Evolutionary conservation across 305 asterid species (phyloP).

Genomic region (Fraxinus velutina): DNA sequence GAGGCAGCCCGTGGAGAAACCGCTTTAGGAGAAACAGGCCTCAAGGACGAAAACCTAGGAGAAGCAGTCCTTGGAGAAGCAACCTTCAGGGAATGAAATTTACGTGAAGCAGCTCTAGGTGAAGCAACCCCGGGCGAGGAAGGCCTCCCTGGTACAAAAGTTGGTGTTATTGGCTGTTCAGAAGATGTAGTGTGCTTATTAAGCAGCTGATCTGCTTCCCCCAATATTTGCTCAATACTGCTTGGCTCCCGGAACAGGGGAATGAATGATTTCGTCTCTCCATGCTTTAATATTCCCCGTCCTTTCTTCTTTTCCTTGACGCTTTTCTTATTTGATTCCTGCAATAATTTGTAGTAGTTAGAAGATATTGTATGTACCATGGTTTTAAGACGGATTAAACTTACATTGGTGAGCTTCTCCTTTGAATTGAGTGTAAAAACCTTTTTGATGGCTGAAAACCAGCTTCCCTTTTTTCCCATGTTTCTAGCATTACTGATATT

Average conservation of each 20-base stretch:
- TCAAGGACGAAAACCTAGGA: slow-evolving; percentile 22
- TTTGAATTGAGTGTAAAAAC: slow-evolving; percentile 67
- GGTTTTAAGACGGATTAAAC: slow-evolving; percentile 21
- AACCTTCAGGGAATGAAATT: slow-evolving; percentile 26
- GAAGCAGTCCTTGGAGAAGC: slow-evolving; percentile 31
- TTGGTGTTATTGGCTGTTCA: slow-evolving; percentile 37
- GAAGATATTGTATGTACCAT: not conserved
- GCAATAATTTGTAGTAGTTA: not conserved
- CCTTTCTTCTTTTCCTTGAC: slow-evolving; percentile 69
- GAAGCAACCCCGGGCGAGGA: slow-evolving; percentile 33
- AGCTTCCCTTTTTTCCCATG: slow-evolving; percentile 96
- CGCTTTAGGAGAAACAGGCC: slow-evolving; percentile 24
- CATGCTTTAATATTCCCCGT: slow-evolving; percentile 52
- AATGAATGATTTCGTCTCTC: slow-evolving; percentile 60
- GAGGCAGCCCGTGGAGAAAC: slow-evolving; percentile 40
- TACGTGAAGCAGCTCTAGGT: slow-evolving; percentile 24
- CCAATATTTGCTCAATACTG: slow-evolving; percentile 85
- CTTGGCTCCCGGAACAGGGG: slow-evolving; percentile 82
- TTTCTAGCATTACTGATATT: slow-evolving; percentile 64
- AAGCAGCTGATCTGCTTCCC: slow-evolving; percentile 76
- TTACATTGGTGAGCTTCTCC: slow-evolving; percentile 66
- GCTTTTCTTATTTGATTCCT: slow-evolving; percentile 43
- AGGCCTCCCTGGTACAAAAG: slow-evolving; percentile 27
- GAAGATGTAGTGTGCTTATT: slow-evolving; percentile 42
- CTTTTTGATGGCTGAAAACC: slow-evolving; percentile 89